Conservation (phyloP, 2,329 filamentous ascomycete genomes). For the Botrytis elliptica region DNA sequence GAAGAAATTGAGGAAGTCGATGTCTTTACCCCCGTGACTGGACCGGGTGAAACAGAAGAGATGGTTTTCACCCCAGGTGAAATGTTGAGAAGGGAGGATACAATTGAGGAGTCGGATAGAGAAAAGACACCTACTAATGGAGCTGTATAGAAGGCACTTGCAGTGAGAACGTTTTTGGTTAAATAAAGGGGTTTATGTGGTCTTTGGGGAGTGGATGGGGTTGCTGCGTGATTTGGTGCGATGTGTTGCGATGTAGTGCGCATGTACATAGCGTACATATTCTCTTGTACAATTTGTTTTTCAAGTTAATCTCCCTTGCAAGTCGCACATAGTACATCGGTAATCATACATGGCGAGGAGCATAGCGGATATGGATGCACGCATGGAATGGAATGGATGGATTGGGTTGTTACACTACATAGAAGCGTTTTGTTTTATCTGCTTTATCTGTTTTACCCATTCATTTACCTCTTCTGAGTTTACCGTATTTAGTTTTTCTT, state of each 20-base stretch:
- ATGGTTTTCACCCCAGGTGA: slow-evolving; percentile 30
- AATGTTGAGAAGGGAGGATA: slow-evolving; percentile 8
- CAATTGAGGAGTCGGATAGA: slow-evolving; percentile 16
- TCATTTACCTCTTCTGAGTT: not conserved
- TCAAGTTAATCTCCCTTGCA: not conserved
- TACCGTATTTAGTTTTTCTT: not conserved
- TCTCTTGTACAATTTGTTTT: slow-evolving; percentile 16
- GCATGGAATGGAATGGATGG: not conserved
- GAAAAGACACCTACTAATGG: slow-evolving; percentile 21
- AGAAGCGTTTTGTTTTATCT: slow-evolving; percentile 16
- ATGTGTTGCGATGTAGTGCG: not conserved
- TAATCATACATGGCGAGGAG: not conserved
- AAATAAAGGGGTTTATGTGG: not conserved
- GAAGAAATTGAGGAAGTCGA: slow-evolving; percentile 41
- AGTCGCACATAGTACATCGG: not conserved
- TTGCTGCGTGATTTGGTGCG: not conserved
- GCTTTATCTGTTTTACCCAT: not conserved
- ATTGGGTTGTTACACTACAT: slow-evolving; percentile 7
- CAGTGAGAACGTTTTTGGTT: slow-evolving; percentile 1
- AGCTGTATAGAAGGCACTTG: not conserved
- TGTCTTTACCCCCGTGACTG: slow-evolving; percentile 52
- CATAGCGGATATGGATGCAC: not conserved
- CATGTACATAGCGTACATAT: slow-evolving; percentile 17
- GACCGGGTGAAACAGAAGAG: slow-evolving; percentile 36
- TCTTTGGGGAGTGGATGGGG: not conserved